Percentiles rank a stretch among this genome's conserved stretches.
Conservation (phyloP, 352 stramenopile genomes). For the Aphanomyces invadans region DNA sequence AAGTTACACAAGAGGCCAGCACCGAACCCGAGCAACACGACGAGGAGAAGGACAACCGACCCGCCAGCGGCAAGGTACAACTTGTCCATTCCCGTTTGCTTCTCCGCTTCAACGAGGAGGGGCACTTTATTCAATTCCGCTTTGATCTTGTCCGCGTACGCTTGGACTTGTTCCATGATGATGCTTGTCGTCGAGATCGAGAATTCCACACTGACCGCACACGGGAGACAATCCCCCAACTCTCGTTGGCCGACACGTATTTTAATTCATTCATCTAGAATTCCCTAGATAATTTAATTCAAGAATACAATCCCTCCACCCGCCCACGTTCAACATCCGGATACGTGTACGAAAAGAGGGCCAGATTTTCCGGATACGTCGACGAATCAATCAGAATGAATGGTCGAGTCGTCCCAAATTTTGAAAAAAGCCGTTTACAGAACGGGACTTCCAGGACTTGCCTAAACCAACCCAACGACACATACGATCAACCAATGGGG, state of each 20-base stretch:
- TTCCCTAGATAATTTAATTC: background rate
- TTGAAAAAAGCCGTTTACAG: too few species aligned
- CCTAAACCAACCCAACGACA: too few species aligned
- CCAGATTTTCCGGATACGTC: background rate
- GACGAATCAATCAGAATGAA: background rate
- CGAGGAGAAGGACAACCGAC: background rate
- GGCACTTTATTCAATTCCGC: slow-evolving; percentile 21
- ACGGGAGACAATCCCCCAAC: background rate
- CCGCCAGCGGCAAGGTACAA: slow-evolving; percentile 5
- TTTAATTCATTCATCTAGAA: background rate
- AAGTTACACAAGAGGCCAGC: slow-evolving; percentile 59
- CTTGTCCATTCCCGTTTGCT: slow-evolving; percentile 21
- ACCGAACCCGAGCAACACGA: slow-evolving; percentile 45
- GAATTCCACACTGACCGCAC: slow-evolving; percentile 7
- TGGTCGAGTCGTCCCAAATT: background rate
- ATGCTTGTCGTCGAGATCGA: background rate
- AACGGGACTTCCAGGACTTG: too few species aligned
- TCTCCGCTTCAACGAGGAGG: slow-evolving; percentile 16
- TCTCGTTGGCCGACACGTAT: background rate
- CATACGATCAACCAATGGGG: too few species aligned
- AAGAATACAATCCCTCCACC: background rate
- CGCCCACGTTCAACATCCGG: background rate
- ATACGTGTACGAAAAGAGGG: background rate
- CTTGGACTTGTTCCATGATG: slow-evolving; percentile 21
- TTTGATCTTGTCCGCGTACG: slow-evolving; percentile 22